A percentile compares a stretch with the other conserved stretches of the same genome.
Evolutionary conservation across 768 basidiomycete genomes (phyloP).

Genomic region (Termitomyces sp.): DNA sequence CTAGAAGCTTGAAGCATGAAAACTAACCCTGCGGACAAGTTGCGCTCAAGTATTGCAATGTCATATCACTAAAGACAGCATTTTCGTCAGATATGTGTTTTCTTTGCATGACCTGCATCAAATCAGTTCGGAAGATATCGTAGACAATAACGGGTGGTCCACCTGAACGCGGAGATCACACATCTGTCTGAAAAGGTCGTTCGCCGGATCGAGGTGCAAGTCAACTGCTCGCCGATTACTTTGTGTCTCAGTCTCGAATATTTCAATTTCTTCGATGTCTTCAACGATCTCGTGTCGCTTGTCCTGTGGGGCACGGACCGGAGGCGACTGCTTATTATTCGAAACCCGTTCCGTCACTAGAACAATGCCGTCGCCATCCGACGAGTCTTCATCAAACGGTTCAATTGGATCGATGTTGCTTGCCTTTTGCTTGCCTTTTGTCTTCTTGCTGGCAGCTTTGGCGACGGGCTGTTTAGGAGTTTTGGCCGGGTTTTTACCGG

Average conservation of each 20-base stretch:
- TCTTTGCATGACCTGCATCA: constrained; percentile 24
- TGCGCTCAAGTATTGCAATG: constrained; percentile 32
- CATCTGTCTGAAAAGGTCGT: constrained; percentile 22
- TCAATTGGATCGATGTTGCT: constrained; percentile 31
- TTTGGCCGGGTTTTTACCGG: constrained; percentile 21
- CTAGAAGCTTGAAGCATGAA: neutral
- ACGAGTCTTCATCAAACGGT: constrained; percentile 25
- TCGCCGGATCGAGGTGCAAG: constrained; percentile 15
- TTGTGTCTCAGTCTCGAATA: neutral
- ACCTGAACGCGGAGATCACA: constrained; percentile 19
- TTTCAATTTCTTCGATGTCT: neutral
- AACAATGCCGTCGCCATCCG: constrained; percentile 22
- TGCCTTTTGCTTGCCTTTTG: constrained; percentile 23
- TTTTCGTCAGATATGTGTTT: constrained; percentile 21
- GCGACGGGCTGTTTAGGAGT: constrained; percentile 10
- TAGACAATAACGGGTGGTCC: constrained; percentile 13
- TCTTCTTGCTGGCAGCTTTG: constrained; percentile 18
- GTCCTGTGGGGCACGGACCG: neutral
- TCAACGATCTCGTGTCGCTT: neutral
- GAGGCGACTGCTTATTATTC: neutral
- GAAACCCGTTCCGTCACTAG: constrained; percentile 9
- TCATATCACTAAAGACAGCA: constrained; percentile 31
- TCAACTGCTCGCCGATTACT: neutral
- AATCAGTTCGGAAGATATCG: neutral
- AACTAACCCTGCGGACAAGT: constrained; percentile 37